These are phyloP conservation scores for Paramyrothecium sp. DNA, from an alignment of 2,329 filamentous ascomycete species.

Conservation along the genomic window DNA sequence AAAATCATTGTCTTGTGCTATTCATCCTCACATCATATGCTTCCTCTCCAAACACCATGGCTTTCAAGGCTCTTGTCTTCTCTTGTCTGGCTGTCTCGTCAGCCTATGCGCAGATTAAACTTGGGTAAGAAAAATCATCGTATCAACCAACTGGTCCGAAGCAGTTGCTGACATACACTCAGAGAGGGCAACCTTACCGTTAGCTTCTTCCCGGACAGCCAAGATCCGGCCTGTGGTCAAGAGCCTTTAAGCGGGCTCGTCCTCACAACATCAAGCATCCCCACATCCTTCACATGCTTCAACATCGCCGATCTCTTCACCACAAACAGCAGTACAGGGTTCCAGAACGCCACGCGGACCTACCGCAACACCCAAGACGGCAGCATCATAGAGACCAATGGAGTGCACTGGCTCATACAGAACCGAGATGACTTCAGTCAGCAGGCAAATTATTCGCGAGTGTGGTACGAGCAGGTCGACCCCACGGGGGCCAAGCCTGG, in stretches of 20 bases:
- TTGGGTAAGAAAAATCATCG: too few species aligned
- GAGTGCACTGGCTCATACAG: conserved; percentile 10
- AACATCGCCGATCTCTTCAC: conserved; percentile 17
- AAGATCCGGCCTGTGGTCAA: not conserved
- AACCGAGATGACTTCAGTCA: conserved; percentile 10
- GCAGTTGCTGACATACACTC: too few species aligned
- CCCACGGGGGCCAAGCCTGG: too few species aligned
- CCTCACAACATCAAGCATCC: conserved; percentile 11
- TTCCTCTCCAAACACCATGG: too few species aligned
- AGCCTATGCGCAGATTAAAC: too few species aligned
- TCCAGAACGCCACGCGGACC: conserved; percentile 5
- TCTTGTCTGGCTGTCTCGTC: too few species aligned
- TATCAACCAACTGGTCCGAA: too few species aligned
- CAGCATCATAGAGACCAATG: conserved; percentile 2
- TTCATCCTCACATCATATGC: too few species aligned
- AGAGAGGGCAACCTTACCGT: too few species aligned
- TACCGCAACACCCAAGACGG: conserved; percentile 4
- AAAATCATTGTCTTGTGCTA: too few species aligned
- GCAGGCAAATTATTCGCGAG: conserved; percentile 11
- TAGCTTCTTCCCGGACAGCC: too few species aligned
- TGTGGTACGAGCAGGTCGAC: conserved; percentile 10
- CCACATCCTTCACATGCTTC: conserved; percentile 14
- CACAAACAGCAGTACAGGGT: conserved; percentile 10
- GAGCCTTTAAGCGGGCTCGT: conserved; percentile 10
- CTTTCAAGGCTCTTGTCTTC: too few species aligned